Evolutionary conservation across 129 eudicot genomes (phyloP).

Genomic region (Logfia minima): DNA sequence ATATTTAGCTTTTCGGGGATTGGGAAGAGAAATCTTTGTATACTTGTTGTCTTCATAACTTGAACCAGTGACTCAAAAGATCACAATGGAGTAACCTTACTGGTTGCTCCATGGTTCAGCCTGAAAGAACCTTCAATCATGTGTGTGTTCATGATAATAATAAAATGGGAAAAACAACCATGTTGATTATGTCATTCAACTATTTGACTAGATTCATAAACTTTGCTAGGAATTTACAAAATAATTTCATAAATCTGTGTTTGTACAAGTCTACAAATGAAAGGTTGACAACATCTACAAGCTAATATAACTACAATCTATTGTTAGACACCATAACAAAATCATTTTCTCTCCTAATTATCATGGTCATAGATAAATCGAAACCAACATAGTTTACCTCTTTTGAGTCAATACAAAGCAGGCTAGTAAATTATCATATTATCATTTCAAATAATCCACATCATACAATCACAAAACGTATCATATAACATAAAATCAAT

Average conservation of each 20-base stretch:
- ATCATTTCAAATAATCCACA: not conserved
- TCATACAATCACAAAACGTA: not conserved
- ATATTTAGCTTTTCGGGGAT: constrained; percentile 5
- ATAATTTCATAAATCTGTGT: not conserved
- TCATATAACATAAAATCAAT: constrained; percentile 1
- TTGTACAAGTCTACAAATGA: not conserved
- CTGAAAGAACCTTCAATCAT: constrained; percentile 25
- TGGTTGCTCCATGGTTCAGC: constrained; percentile 38
- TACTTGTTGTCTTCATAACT: constrained; percentile 24
- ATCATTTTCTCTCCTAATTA: not conserved
- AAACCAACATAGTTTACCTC: not conserved
- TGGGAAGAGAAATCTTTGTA: constrained; percentile 14
- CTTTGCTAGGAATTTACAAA: not conserved
- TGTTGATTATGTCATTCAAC: not conserved
- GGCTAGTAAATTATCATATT: not conserved
- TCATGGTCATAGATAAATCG: not conserved
- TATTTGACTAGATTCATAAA: not conserved
- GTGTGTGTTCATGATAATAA: not conserved
- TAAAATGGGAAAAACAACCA: not conserved
- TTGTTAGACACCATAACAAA: not conserved
- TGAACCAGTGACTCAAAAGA: constrained; percentile 27
- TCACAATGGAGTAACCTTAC: constrained; percentile 29
- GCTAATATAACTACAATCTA: not conserved
- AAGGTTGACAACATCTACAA: not conserved
- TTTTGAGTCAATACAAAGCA: not conserved